Evolutionary conservation across 768 basidiomycete genomes (phyloP).

Genomic region (Lactarius pseudohatsudake): DNA sequence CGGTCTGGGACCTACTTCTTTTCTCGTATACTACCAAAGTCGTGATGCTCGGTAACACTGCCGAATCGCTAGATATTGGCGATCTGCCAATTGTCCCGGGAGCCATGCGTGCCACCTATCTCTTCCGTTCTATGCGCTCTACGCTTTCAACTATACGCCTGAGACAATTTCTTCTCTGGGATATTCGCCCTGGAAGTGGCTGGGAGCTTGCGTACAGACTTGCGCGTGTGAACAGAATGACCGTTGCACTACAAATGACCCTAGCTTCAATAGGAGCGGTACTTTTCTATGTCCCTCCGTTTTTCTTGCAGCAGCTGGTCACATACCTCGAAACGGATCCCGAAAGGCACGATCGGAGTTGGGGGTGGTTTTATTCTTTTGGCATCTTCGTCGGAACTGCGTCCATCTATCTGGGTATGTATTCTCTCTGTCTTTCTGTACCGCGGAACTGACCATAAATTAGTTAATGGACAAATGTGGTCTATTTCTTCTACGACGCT

Average conservation of each 20-base stretch:
- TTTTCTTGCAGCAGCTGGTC: constrained; percentile 62
- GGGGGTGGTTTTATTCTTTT: constrained; percentile 75
- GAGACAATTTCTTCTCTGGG: constrained; percentile 52
- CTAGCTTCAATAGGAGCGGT: constrained; percentile 58
- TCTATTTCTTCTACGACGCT: constrained; percentile 65
- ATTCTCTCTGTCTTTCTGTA: background rate
- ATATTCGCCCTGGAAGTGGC: constrained; percentile 58
- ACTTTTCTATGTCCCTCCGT: constrained; percentile 62
- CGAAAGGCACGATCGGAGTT: constrained; percentile 51
- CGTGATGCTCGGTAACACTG: constrained; percentile 75
- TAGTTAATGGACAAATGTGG: constrained; percentile 72
- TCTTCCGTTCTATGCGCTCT: constrained; percentile 64
- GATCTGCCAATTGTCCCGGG: constrained; percentile 83
- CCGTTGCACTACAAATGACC: constrained; percentile 43
- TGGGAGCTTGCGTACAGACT: constrained; percentile 64
- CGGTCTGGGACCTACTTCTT: constrained; percentile 59
- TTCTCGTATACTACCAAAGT: constrained; percentile 90
- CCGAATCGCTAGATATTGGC: constrained; percentile 77
- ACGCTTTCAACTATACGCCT: constrained; percentile 53
- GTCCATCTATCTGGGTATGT: constrained; percentile 44
- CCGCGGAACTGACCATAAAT: constrained; percentile 18
- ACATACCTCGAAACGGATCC: constrained; percentile 65
- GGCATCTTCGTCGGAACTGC: constrained; percentile 51
- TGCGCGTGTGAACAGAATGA: constrained; percentile 51
- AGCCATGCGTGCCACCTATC: constrained; percentile 62